Conservation (phyloP, 208 protist genomes). For the Tetramitus jugosus region DNA sequence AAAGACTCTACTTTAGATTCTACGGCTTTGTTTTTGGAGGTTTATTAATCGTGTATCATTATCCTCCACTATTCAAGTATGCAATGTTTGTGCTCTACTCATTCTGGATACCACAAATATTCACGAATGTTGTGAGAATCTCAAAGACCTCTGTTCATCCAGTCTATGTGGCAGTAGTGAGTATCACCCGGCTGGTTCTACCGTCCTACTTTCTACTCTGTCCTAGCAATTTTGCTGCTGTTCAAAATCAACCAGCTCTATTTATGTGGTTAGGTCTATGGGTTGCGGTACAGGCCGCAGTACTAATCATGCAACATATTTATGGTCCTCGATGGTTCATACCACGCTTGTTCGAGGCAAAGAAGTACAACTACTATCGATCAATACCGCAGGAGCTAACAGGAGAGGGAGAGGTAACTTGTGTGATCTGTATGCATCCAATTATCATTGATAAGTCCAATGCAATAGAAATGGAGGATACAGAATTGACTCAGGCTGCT, state of each 20-base stretch:
- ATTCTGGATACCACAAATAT: conserved; percentile 53
- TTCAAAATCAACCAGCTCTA: neutral
- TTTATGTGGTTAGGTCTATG: neutral
- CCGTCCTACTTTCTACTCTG: neutral
- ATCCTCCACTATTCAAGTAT: conserved; percentile 34
- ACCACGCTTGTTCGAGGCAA: conserved; percentile 33
- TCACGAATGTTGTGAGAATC: conserved; percentile 31
- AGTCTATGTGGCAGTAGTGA: neutral
- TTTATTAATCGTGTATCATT: conserved; percentile 44
- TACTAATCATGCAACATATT: neutral
- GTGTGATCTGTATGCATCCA: conserved; percentile 13
- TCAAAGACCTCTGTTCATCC: neutral
- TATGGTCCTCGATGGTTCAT: neutral
- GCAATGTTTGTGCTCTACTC: conserved; percentile 51
- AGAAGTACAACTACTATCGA: conserved; percentile 47
- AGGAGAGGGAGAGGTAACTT: neutral
- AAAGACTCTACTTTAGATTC: neutral
- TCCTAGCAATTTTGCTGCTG: neutral
- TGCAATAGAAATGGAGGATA: neutral
- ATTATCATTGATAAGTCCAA: neutral
- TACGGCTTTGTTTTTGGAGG: conserved; percentile 39
- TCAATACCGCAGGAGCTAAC: conserved; percentile 18
- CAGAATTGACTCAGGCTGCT: neutral
- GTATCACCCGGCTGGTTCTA: neutral
- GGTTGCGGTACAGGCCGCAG: neutral